phyloP scores from a whole-genome alignment of 495 filamentous ascomycete species.

The Podospora fimiseda region DNA sequence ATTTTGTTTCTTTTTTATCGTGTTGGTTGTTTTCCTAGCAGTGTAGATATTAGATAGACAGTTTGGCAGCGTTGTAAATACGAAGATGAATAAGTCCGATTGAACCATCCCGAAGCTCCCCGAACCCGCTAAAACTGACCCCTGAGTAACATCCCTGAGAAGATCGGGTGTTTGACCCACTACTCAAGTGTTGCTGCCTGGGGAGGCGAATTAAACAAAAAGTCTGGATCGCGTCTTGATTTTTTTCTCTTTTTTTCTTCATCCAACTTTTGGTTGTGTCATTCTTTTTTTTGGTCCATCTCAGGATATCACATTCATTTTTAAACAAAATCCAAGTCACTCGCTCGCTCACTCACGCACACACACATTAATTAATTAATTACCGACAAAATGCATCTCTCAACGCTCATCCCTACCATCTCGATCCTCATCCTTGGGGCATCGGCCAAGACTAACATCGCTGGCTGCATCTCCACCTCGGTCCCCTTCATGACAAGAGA shows the following conservation, averaged over 20 bases:
- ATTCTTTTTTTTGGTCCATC: background rate
- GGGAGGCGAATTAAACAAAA: background rate
- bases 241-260: background rate
- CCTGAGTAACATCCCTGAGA: background rate
- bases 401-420: constrained; percentile 17
- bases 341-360: background rate
- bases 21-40: too few relatives aligned
- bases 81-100: too few relatives aligned
- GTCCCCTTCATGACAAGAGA: constrained; percentile 11
- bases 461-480: constrained; percentile 34
- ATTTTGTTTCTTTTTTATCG: too few relatives aligned
- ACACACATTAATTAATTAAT: background rate
- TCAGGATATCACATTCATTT: background rate
- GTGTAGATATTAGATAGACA: too few relatives aligned
- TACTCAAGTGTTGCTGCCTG: background rate
- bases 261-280: background rate
- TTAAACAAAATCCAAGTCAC: background rate
- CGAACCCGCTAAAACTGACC: too few relatives aligned
- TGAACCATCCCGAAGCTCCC: too few relatives aligned
- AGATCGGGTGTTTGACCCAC: background rate
- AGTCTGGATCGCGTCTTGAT: background rate
- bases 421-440: constrained; percentile 18
- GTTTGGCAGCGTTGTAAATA: too few relatives aligned
- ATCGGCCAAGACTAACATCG: constrained; percentile 40
- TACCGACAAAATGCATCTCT: constrained; percentile 14